Conservation (phyloP, 73 alveolate genomes). For the Paramecium primaurelia region DNA sequence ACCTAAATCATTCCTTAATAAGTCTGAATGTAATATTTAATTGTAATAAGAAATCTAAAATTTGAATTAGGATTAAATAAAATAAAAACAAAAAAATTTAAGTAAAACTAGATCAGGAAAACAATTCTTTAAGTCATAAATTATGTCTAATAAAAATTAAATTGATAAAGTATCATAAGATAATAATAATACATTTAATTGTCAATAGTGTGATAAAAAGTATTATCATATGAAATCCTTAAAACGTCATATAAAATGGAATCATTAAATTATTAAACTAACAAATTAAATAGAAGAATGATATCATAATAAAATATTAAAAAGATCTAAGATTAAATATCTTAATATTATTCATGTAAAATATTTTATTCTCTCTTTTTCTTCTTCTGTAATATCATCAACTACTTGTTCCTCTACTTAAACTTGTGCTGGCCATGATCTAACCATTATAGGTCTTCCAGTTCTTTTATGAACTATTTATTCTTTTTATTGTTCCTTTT, state of each 20-base stretch:
- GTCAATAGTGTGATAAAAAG: background rate
- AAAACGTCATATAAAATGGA: background rate
- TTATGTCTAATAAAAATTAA: background rate
- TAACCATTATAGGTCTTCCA: slow-evolving; percentile 48
- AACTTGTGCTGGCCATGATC: slow-evolving; percentile 49
- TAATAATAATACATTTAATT: background rate
- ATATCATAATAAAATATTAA: background rate
- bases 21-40: background rate
- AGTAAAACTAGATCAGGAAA: background rate
- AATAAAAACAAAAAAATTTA: background rate
- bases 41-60: background rate
- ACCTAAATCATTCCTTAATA: background rate
- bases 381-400: slow-evolving; percentile 34
- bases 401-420: slow-evolving; percentile 4
- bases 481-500: slow-evolving; percentile 28
- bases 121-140: background rate
- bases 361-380: slow-evolving; percentile 19
- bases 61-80: background rate
- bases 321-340: background rate
- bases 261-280: background rate
- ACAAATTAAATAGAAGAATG: background rate
- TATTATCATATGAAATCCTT: background rate
- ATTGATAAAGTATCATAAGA: background rate
- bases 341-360: background rate
- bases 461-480: background rate